These are phyloP conservation scores for Hypomyces perniciosus DNA, from an alignment of 2,329 filamentous ascomycete genomes.

Conservation along the genomic window DNA sequence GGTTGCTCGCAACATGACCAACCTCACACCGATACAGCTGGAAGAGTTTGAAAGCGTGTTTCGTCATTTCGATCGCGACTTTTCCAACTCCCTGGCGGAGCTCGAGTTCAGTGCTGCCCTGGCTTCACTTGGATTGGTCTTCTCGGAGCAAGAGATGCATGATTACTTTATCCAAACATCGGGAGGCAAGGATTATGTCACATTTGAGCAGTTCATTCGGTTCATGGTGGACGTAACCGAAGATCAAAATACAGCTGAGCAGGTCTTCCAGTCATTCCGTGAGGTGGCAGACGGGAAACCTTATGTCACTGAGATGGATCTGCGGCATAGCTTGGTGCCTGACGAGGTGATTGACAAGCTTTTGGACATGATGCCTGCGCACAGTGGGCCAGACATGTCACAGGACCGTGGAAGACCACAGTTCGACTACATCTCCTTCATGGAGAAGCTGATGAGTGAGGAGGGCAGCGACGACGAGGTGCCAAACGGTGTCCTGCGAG, in stretches of 20 bases:
- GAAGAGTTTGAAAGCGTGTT: conserved; percentile 99
- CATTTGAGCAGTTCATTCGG: conserved; percentile 96
- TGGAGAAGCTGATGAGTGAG: conserved; percentile 72
- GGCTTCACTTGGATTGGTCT: conserved; percentile 90
- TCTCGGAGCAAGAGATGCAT: conserved; percentile 98
- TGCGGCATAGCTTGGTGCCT: conserved; percentile 88
- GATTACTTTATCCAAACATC: conserved; percentile 88
- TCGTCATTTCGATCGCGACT: conserved; percentile 92
- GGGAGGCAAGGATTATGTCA: conserved; percentile 70
- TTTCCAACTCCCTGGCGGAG: conserved; percentile 83
- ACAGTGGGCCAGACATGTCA: conserved; percentile 78
- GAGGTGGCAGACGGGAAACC: conserved; percentile 98
- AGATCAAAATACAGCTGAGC: conserved; percentile 96
- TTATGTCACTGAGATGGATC: conserved; percentile 96
- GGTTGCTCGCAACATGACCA: conserved; percentile 97
- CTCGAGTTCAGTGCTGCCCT: conserved; percentile 94
- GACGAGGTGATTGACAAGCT: conserved; percentile 96
- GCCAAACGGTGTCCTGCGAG: conserved; percentile 27
- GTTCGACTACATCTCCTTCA: conserved; percentile 95
- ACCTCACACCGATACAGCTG: conserved; percentile 93
- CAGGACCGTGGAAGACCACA: conserved; percentile 80
- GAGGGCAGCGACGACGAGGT: conserved; percentile 24
- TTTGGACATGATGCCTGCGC: conserved; percentile 75
- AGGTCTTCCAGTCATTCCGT: conserved; percentile 95
- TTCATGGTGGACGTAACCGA: conserved; percentile 99